Percentiles rank a stretch among this genome's conserved stretches.
Evolutionary conservation across 2,329 filamentous ascomycete genomes (phyloP).

Genomic region (Penicillium occitanis): DNA sequence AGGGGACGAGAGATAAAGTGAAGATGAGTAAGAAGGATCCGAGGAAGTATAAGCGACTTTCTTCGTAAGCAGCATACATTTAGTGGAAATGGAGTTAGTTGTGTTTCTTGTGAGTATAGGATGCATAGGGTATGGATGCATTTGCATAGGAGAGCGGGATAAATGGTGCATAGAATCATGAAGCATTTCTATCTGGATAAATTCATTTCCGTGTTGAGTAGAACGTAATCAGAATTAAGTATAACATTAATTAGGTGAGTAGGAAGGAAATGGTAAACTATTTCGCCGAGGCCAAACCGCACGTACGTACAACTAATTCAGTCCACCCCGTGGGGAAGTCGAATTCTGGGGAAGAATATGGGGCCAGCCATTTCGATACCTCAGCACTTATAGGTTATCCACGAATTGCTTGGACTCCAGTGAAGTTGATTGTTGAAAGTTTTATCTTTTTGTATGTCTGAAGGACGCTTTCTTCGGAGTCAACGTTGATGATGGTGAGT

Average conservation of each 20-base stretch:
- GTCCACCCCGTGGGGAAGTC: not conserved
- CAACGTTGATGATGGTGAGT: too few relatives aligned
- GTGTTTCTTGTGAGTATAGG: not conserved
- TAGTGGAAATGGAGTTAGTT: not conserved
- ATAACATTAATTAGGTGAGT: not conserved
- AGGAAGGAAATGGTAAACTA: not conserved
- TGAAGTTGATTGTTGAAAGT: too few relatives aligned
- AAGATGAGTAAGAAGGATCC: constrained; percentile 69
- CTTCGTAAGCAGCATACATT: not conserved
- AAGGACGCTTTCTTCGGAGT: too few relatives aligned
- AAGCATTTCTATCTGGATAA: not conserved
- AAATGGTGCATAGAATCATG: not conserved
- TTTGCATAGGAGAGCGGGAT: not conserved
- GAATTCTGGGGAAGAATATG: constrained; percentile 6
- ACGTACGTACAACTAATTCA: not conserved
- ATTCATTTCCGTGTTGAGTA: not conserved
- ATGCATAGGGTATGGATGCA: not conserved
- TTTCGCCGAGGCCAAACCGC: constrained; percentile 2
- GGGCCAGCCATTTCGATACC: not conserved
- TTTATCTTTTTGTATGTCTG: too few relatives aligned
- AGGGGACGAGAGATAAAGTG: constrained; percentile 70
- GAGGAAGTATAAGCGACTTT: constrained; percentile 20
- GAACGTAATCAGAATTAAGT: not conserved
- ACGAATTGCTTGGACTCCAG: too few relatives aligned
- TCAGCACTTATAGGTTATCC: not conserved